phyloP scores from a whole-genome alignment of 768 basidiomycete species.

The Russula brevipes region DNA sequence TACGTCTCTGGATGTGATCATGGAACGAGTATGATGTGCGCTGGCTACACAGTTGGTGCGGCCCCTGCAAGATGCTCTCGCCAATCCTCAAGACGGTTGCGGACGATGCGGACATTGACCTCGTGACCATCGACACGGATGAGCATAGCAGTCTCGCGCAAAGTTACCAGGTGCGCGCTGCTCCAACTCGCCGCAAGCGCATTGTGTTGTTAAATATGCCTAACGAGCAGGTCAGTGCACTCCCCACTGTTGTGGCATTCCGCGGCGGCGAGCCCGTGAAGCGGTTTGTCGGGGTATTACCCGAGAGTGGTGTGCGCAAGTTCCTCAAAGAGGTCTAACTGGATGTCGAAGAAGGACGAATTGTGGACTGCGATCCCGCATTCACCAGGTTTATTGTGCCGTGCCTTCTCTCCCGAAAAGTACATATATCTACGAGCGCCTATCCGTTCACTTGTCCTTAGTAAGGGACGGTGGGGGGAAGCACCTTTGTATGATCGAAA shows the following conservation, averaged over 20 bases:
- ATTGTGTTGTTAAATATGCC: neutral
- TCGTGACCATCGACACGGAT: slow-evolving; percentile 68
- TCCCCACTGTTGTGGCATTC: slow-evolving; percentile 82
- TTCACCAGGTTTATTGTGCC: too few relatives aligned
- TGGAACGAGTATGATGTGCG: neutral
- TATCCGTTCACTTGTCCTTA: too few relatives aligned
- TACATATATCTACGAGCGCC: too few relatives aligned
- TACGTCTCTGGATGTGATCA: slow-evolving; percentile 32
- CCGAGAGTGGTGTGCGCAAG: slow-evolving; percentile 29
- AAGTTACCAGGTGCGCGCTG: slow-evolving; percentile 42
- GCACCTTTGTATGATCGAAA: neutral
- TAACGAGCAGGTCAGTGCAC: slow-evolving; percentile 49
- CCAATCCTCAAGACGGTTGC: slow-evolving; percentile 64
- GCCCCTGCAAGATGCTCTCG: slow-evolving; percentile 67
- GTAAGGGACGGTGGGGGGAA: too few relatives aligned
- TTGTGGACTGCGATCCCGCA: too few relatives aligned
- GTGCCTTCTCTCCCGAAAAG: too few relatives aligned
- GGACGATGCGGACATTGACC: slow-evolving; percentile 48
- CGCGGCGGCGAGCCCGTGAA: slow-evolving; percentile 52
- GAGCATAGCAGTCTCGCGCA: slow-evolving; percentile 47
- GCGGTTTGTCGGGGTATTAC: slow-evolving; percentile 49
- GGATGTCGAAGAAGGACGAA: neutral
- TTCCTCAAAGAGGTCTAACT: slow-evolving; percentile 28
- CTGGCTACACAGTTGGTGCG: slow-evolving; percentile 57
- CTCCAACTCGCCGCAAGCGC: neutral